phyloP scores from a whole-genome alignment of 1,284 basidiomycete species.

The Cutaneotrichosporon spelunceum region DNA sequence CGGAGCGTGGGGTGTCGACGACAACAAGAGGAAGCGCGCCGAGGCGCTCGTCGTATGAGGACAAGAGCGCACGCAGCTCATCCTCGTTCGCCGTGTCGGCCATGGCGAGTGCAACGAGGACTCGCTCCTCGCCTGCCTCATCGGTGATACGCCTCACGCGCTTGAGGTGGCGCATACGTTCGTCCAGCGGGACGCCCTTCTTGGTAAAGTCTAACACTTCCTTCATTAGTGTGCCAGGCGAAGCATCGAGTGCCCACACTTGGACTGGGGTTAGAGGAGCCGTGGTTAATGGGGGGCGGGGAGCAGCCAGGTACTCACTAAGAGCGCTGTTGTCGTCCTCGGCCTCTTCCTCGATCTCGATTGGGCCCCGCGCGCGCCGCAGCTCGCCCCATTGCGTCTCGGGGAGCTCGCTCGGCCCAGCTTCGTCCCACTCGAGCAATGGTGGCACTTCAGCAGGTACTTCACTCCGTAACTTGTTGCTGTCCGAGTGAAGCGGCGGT shows the following conservation, averaged over 20 bases:
- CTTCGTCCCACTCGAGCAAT: slow-evolving; percentile 32
- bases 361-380: slow-evolving; percentile 35
- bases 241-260: slow-evolving; percentile 84
- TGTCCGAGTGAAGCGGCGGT: slow-evolving; percentile 31
- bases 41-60: slow-evolving; percentile 50
- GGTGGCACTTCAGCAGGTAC: slow-evolving; percentile 28
- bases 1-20: slow-evolving; percentile 63
- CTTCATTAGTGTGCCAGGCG: slow-evolving; percentile 53
- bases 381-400: slow-evolving; percentile 28
- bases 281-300: no score
- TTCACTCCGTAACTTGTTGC: slow-evolving; percentile 13
- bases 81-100: slow-evolving; percentile 22
- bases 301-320: slow-evolving; percentile 34
- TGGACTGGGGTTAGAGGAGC: slow-evolving; percentile 53
- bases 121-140: slow-evolving; percentile 20
- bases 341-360: slow-evolving; percentile 39
- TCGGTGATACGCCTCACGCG: slow-evolving; percentile 56
- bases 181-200: slow-evolving; percentile 43
- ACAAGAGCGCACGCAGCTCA: slow-evolving; percentile 38
- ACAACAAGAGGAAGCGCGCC: slow-evolving; percentile 57
- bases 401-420: slow-evolving; percentile 15
- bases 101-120: slow-evolving; percentile 36
- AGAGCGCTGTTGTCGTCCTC: slow-evolving; percentile 28
- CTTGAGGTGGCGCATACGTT: slow-evolving; percentile 69
- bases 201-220: slow-evolving; percentile 19